Evolutionary conservation across 1,284 basidiomycete genomes (phyloP), one percentile per base, ranked within the genome.

Genomic region (Leccinum pallidistipes): DNA sequence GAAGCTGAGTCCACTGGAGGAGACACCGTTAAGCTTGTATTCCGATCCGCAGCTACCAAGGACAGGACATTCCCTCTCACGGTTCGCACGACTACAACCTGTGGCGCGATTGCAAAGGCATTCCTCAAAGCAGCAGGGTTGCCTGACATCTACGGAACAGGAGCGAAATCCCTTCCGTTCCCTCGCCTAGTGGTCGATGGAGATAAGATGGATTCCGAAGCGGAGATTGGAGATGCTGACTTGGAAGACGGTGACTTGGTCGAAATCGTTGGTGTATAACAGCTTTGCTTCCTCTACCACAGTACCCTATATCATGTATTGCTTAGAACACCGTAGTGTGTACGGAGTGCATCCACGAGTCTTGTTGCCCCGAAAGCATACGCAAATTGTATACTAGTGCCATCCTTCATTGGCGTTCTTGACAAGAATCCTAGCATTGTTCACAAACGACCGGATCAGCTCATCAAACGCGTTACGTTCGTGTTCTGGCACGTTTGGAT

Each of bases 391-490:
- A 36, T 29, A 40, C 21, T 71, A 77, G 49, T 74, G 70, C 79
- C 77, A 80, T 40, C 73, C 75, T 16, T 74, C 80, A 18, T 67
- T 74, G 9, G 88, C 81, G 73, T 92, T 92, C 64, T 87, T 82
- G 53, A 85, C 86, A 52, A 92, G 74, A 71, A 92, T 90, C 59
- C 90, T 79, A 6, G 88, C 84, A 67, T 92, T 92, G 68, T 92
- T 92, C 50, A 92, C 90, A 67, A 92, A 91, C n/a, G 88, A 90
- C 38, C 90, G 83, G 57, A 92, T 87, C 54, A 92, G 81, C 68
- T 92, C 90, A 69, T 92, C 90, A 69, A 91, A 92, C 10, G 87
- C 88, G 63, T 78, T 81, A n/a, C 84, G 82, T 68, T 91, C 90
- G 43, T 79, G 73, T 67, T 90, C 86, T 4, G 85, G 68, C 18